phyloP scores from a whole-genome alignment of 2,329 filamentous ascomycete species.

The Aureobasidium sp. region DNA sequence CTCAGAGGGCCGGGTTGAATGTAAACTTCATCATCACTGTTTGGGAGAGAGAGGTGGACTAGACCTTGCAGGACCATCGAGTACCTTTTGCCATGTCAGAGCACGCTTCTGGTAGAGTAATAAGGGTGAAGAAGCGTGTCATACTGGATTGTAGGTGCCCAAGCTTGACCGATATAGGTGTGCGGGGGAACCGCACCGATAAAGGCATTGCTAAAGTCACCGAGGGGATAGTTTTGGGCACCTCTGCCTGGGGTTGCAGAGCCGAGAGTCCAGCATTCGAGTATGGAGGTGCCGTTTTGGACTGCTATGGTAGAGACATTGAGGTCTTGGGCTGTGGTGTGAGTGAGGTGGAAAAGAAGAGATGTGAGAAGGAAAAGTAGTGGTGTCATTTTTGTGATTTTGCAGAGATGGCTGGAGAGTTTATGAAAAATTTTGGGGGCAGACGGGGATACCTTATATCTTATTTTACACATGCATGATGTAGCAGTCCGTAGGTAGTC shows the following conservation, averaged over 20 bases:
- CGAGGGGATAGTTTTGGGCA: constrained; percentile 4
- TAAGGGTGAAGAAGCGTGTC: not conserved
- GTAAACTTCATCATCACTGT: not conserved
- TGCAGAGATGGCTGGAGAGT: no score
- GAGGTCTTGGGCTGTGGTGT: not conserved
- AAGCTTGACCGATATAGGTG: constrained; percentile 3
- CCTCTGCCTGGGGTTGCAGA: not conserved
- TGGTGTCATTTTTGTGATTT: not conserved
- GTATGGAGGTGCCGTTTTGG: not conserved
- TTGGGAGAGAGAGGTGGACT: not conserved
- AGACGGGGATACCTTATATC: no score
- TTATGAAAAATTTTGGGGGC: no score
- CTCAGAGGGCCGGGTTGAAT: not conserved
- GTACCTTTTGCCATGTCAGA: not conserved
- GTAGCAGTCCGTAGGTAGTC: not conserved
- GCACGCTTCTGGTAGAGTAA: no score
- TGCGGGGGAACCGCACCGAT: constrained; percentile 6
- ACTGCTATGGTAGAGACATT: constrained; percentile 6
- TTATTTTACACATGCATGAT: not conserved
- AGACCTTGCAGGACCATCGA: constrained; percentile 2
- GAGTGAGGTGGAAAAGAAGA: not conserved
- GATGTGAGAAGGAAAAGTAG: not conserved
- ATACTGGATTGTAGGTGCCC: not conserved
- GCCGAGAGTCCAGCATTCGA: constrained; percentile 6
- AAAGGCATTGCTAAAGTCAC: constrained; percentile 5